phyloP scores from a whole-genome alignment of 495 filamentous ascomycete genomes.

The Trichoderma reesei region DNA sequence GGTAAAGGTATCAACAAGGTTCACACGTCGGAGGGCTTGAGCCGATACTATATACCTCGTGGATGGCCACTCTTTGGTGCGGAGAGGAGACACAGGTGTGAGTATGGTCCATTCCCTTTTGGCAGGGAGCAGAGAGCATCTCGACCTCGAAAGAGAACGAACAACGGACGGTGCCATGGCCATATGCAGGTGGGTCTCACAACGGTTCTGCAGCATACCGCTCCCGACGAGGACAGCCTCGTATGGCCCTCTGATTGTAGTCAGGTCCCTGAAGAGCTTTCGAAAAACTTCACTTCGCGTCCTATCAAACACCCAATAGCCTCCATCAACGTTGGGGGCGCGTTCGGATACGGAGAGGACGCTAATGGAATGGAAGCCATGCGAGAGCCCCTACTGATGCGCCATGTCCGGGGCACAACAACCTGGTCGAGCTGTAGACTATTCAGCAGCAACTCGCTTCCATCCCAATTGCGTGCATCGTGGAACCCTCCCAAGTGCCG shows the following conservation, averaged over 20 bases:
- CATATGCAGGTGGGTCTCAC: constrained; percentile 13
- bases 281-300: not conserved
- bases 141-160: not conserved
- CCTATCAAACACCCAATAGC: not conserved
- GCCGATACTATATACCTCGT: not conserved
- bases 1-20: not conserved
- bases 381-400: not conserved
- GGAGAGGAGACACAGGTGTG: not conserved
- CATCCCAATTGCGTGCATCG: not conserved
- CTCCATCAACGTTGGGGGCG: not conserved
- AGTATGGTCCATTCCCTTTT: not conserved
- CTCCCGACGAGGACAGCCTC: constrained; percentile 27
- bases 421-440: constrained; percentile 5
- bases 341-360: not conserved
- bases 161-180: not conserved
- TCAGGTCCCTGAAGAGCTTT: not conserved
- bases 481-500: not conserved
- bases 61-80: not conserved
- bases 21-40: not conserved
- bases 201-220: constrained; percentile 22
- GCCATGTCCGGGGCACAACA: constrained; percentile 9
- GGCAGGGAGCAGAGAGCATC: not conserved
- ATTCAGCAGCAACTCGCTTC: not conserved
- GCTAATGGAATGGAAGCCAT: constrained; percentile 6
- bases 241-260: constrained; percentile 20